Evolutionary conservation across 2,329 filamentous ascomycete species (phyloP).

Genomic region (Lachnellula arida): DNA sequence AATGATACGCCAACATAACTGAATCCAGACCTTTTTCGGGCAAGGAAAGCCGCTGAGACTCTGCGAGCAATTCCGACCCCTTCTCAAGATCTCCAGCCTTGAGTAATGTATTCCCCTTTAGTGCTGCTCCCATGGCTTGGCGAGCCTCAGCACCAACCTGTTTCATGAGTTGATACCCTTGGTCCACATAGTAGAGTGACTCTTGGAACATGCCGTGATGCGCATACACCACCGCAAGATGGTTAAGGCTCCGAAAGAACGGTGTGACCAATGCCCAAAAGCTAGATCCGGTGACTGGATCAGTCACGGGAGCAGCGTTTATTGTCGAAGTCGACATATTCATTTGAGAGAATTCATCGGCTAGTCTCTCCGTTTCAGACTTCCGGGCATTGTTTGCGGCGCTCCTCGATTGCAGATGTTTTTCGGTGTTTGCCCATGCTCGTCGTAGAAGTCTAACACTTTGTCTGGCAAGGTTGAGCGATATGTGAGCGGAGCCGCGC

Average conservation of each 20-base stretch:
- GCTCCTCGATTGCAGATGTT: constrained; percentile 12
- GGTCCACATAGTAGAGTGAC: constrained; percentile 81
- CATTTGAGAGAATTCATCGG: constrained; percentile 32
- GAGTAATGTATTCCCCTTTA: constrained; percentile 51
- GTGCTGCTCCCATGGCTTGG: constrained; percentile 48
- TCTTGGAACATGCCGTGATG: constrained; percentile 85
- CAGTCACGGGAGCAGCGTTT: constrained; percentile 32
- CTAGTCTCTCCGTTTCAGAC: constrained; percentile 25
- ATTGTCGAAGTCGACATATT: constrained; percentile 36
- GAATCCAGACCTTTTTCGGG: constrained; percentile 41
- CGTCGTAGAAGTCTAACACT: constrained; percentile 45
- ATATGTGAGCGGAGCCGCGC: constrained; percentile 51
- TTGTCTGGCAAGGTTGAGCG: constrained; percentile 52
- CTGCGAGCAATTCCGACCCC: constrained; percentile 50
- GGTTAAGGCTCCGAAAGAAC: constrained; percentile 65
- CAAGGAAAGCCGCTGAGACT: constrained; percentile 49
- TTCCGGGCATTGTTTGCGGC: constrained; percentile 1
- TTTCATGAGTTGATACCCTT: constrained; percentile 69
- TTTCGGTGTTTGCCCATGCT: constrained; percentile 36
- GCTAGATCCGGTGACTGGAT: constrained; percentile 50
- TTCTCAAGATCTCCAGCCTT: constrained; percentile 56
- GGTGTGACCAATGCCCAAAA: constrained; percentile 78
- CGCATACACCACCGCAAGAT: constrained; percentile 73
- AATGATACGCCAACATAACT: constrained; percentile 48
- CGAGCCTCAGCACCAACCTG: constrained; percentile 34